Evolutionary conservation across 495 filamentous ascomycete genomes (phyloP).

Genomic region (Immersiella caudata): DNA sequence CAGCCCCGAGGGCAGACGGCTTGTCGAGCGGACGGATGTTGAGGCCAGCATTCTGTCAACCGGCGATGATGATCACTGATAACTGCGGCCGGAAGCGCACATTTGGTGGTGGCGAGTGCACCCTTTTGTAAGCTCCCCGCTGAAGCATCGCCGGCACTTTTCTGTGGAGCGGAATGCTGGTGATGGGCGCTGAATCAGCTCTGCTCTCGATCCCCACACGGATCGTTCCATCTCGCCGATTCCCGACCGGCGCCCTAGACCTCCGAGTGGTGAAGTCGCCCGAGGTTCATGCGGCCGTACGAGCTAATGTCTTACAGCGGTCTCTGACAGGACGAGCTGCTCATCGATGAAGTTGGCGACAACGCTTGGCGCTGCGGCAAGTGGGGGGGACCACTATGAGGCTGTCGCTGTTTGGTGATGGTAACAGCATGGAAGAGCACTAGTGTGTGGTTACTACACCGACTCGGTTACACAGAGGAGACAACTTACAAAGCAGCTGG

Average conservation of each 20-base stretch:
- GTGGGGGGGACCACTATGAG: background rate
- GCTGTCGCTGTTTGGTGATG: constrained; percentile 8
- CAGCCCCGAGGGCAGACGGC: constrained; percentile 28
- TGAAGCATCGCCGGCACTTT: background rate
- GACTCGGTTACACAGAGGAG: constrained; percentile 2
- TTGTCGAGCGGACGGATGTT: constrained; percentile 32
- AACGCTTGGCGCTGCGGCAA: background rate
- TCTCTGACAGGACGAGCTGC: constrained; percentile 8
- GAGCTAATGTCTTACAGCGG: background rate
- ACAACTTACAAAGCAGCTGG: background rate
- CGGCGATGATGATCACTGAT: background rate
- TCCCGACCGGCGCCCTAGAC: background rate
- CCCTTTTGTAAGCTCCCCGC: constrained; percentile 14
- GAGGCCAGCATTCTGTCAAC: constrained; percentile 25
- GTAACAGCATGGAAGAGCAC: background rate
- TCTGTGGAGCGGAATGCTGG: constrained; percentile 2
- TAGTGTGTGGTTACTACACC: constrained; percentile 6
- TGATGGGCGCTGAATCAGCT: constrained; percentile 29
- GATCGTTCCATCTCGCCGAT: background rate
- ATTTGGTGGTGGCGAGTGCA: background rate
- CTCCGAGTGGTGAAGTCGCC: constrained; percentile 1
- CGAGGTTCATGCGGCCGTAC: constrained; percentile 8
- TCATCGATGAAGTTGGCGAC: constrained; percentile 4
- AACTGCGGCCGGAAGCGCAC: background rate
- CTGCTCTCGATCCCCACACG: constrained; percentile 14